phyloP scores from a whole-genome alignment of 352 stramenopile species.

The Phytophthora podocarpi region DNA sequence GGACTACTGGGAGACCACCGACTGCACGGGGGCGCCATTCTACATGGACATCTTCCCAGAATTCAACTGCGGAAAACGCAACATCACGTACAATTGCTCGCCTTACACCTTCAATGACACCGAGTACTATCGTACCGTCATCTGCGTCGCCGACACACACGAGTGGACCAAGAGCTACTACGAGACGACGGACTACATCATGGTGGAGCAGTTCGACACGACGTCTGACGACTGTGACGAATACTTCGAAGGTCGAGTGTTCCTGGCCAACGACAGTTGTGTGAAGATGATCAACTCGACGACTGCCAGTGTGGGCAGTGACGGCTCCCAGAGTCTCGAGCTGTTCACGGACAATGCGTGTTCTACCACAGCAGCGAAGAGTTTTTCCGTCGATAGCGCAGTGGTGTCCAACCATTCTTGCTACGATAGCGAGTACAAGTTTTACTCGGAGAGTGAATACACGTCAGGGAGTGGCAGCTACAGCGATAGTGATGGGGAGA shows the following conservation, averaged over 20 bases:
- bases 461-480: too few relatives aligned
- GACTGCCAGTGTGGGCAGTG: background rate
- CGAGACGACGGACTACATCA: conserved; percentile 44
- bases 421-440: conserved; percentile 9
- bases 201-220: conserved; percentile 29
- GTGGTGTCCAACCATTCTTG: conserved; percentile 10
- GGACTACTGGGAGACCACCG: conserved; percentile 10
- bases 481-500: too few relatives aligned
- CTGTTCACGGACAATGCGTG: conserved; percentile 4
- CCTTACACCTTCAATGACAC: conserved; percentile 19
- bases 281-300: conserved; percentile 24
- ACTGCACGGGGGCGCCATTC: conserved; percentile 11
- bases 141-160: conserved; percentile 19
- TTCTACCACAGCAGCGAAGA: background rate
- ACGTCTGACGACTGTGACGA: conserved; percentile 1
- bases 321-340: background rate
- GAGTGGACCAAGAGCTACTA: conserved; percentile 17
- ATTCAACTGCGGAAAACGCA: conserved; percentile 21
- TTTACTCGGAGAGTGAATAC: conserved; percentile 14
- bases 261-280: conserved; percentile 11
- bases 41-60: conserved; percentile 24
- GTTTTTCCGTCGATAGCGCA: conserved; percentile 1
- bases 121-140: conserved; percentile 20
- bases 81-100: conserved; percentile 30
- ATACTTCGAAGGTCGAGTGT: conserved; percentile 7